These are phyloP conservation scores for Artomyces pyxidatus DNA, from an alignment of 768 basidiomycete species.

Conservation along the genomic window DNA sequence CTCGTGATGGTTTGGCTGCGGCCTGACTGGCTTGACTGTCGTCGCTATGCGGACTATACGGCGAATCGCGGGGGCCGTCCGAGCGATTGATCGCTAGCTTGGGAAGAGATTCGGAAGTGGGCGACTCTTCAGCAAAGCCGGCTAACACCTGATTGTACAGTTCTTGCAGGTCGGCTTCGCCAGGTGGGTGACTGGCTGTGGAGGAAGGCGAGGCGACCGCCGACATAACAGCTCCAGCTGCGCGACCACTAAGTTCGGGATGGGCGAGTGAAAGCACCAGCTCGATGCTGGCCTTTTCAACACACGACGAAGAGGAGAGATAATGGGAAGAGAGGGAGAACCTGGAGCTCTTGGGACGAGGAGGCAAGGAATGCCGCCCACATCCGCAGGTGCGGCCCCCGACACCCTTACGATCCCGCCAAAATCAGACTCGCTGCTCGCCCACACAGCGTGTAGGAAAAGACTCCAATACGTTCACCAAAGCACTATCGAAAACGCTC, in stretches of 20 bases:
- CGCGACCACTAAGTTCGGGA: not conserved
- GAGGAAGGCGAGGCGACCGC: slow-evolving; percentile 6
- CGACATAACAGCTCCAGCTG: slow-evolving; percentile 4
- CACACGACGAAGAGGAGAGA: no score
- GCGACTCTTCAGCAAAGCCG: slow-evolving; percentile 49
- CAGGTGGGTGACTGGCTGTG: slow-evolving; percentile 28
- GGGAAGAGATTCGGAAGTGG: slow-evolving; percentile 18
- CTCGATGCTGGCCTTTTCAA: no score
- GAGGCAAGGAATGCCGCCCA: no score
- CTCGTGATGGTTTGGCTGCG: slow-evolving; percentile 1
- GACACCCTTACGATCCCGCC: no score
- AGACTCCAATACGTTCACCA: no score
- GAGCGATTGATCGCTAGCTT: slow-evolving; percentile 5
- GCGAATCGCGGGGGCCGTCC: slow-evolving; percentile 6
- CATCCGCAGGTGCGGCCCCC: no score
- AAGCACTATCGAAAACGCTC: no score
- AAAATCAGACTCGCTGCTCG: no score
- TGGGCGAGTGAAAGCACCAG: not conserved
- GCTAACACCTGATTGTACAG: slow-evolving; percentile 73
- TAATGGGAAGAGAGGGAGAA: no score
- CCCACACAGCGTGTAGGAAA: no score
- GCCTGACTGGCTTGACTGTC: slow-evolving; percentile 4
- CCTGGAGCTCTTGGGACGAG: no score
- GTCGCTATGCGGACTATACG: slow-evolving; percentile 16
- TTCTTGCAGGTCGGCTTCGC: slow-evolving; percentile 64